Percentiles rank a stretch among this genome's conserved stretches.
These are phyloP conservation scores for Cyclaneusma minus DNA, from an alignment of 2,329 filamentous ascomycete species.

Conservation along the genomic window DNA sequence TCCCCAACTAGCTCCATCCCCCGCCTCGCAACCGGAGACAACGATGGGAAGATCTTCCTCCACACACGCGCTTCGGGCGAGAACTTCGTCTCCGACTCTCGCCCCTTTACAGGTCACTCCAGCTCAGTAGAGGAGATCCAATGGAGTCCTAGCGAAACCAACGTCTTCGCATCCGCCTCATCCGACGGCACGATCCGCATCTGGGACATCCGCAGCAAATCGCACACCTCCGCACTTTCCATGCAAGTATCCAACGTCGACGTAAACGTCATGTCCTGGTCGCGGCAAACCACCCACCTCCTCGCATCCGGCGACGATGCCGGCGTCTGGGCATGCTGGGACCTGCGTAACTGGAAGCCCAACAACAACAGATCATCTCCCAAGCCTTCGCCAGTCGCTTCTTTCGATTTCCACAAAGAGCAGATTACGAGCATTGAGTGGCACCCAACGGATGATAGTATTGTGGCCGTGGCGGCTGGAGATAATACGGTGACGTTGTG, in stretches of 20 bases:
- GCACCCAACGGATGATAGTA: slow-evolving; percentile 94
- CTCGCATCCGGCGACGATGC: slow-evolving; percentile 88
- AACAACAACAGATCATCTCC: slow-evolving; percentile 25
- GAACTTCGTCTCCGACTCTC: slow-evolving; percentile 74
- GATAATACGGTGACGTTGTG: slow-evolving; percentile 92
- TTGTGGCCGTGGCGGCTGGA: slow-evolving; percentile 78
- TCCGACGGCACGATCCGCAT: slow-evolving; percentile 90
- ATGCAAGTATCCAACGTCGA: slow-evolving; percentile 73
- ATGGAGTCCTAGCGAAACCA: slow-evolving; percentile 87
- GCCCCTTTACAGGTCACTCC: slow-evolving; percentile 70
- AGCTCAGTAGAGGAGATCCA: slow-evolving; percentile 87
- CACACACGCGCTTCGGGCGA: slow-evolving; percentile 79
- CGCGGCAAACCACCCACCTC: slow-evolving; percentile 70
- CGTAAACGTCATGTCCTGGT: slow-evolving; percentile 97
- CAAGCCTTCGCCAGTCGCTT: slow-evolving; percentile 69
- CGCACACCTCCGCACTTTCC: slow-evolving; percentile 71
- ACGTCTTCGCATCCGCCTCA: slow-evolving; percentile 87
- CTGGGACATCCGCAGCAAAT: slow-evolving; percentile 90
- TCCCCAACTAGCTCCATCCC: slow-evolving; percentile 66
- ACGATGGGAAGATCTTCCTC: slow-evolving; percentile 74
- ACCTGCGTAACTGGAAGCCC: slow-evolving; percentile 86
- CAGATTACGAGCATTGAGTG: slow-evolving; percentile 94
- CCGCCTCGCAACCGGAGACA: slow-evolving; percentile 84
- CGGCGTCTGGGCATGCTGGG: slow-evolving; percentile 91
- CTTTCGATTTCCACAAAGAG: slow-evolving; percentile 90